Evolutionary conservation across 139 green algal genomes (phyloP), one percentile per base, ranked within the genome.

Genomic region (Closterium sp.): DNA sequence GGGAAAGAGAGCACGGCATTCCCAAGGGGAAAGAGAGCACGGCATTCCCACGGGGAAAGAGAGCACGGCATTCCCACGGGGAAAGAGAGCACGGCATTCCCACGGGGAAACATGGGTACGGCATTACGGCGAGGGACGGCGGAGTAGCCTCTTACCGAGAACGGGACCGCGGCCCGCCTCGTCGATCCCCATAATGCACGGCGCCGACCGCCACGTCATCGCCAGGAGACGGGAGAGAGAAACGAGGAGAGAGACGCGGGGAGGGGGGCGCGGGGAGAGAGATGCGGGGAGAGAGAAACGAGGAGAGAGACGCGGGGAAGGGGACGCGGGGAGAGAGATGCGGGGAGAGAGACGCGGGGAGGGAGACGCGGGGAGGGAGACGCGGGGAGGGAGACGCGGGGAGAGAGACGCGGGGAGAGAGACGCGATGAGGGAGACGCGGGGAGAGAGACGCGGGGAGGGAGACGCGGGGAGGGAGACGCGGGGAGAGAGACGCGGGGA

Each of bases 141-240:
- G n/a, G 30, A 86, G 30, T 10, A 23, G n/a, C 10, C 19, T 2
- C 43, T 33, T 32, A 85, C 90, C 90, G n/a, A 99, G 90, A 30
- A 99, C 97, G 23, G 97, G 97, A 0, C 97, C 97, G 25, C 97
- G 91, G 0, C 97, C 97, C 7, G 97, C 97, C 88, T 99, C 97
- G 94, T 99, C 97, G 25, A 93, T 92, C 33, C 91, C 91, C 23
- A 93, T 92, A 30, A 97, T 88, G 85, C 90, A 93, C 34, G 85
- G 90, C 34, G 33, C 34, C 7, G 25, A 31, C 2, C 34, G 34
- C 90, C 90, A 93, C 10, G 34, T 84, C 86, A 34, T 55, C 3
- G 4, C 4, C 33, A n/a, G n/a, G n/a, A n/a, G n/a, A n/a, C n/a
- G n/a, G n/a, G 32, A 10, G 33, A 9, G 33, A 16, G 6, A 33